Evolutionary conservation across 192 early-diverging fungal genomes (phyloP).

Genomic region (Gryganskiella cystojenkinii): DNA sequence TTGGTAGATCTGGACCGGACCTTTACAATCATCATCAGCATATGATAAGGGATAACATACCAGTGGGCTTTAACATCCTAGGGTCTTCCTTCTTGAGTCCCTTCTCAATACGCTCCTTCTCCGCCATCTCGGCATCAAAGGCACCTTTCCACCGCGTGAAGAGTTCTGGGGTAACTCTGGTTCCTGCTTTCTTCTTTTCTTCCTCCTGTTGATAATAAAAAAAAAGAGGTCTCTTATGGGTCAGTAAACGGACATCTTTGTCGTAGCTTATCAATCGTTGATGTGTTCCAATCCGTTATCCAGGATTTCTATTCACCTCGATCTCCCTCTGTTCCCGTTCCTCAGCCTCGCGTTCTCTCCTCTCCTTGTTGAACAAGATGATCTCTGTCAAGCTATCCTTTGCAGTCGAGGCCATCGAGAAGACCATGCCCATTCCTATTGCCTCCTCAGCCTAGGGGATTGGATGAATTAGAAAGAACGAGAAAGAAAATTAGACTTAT

Average conservation of each 20-base stretch:
- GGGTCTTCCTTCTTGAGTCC: slow-evolving; percentile 55
- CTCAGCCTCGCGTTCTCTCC: slow-evolving; percentile 55
- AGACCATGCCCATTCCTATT: slow-evolving; percentile 94
- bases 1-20: not conserved
- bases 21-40: not conserved
- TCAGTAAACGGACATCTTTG: not conserved
- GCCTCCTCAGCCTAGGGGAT: slow-evolving; percentile 69
- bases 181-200: slow-evolving; percentile 80
- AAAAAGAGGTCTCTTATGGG: not conserved
- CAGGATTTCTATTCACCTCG: slow-evolving; percentile 51
- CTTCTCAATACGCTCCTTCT: slow-evolving; percentile 58
- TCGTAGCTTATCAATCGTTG: too few relatives aligned
- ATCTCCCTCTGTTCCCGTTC: slow-evolving; percentile 70
- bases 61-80: slow-evolving; percentile 59
- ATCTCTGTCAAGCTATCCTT: slow-evolving; percentile 79
- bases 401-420: slow-evolving; percentile 79
- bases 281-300: not conserved
- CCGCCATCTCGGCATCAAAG: slow-evolving; percentile 82
- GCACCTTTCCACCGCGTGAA: slow-evolving; percentile 83
- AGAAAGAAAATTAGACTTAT: too few relatives aligned
- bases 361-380: slow-evolving; percentile 65
- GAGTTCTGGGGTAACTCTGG: slow-evolving; percentile 78
- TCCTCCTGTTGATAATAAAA: slow-evolving; percentile 63
- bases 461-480: too few relatives aligned
- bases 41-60: slow-evolving; percentile 14